Conservation (phyloP, 257 asterid species). For the Henckelia pumila region DNA sequence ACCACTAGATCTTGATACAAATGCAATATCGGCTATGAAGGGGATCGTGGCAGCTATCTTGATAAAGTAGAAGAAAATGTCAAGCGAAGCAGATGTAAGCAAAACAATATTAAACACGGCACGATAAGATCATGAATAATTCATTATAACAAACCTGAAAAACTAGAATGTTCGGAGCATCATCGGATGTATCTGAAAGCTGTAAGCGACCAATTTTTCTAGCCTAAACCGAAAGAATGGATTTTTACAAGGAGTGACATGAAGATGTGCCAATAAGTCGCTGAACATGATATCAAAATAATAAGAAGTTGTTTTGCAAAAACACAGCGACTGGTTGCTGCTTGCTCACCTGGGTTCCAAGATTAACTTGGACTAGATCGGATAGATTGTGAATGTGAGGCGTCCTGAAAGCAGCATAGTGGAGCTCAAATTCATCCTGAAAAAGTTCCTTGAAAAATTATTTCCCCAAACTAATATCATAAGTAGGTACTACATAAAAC, state of each 20-base stretch:
- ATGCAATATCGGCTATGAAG: constrained; percentile 70
- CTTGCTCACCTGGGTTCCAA: constrained; percentile 67
- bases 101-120: constrained; percentile 13
- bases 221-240: constrained; percentile 45
- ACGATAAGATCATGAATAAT: constrained; percentile 19
- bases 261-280: constrained; percentile 11
- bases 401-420: constrained; percentile 79
- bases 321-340: constrained; percentile 10
- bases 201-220: constrained; percentile 61
- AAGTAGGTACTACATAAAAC: constrained; percentile 5
- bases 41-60: constrained; percentile 87
- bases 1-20: constrained; percentile 57
- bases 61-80: constrained; percentile 26
- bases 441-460: constrained; percentile 27
- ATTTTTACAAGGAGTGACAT: constrained; percentile 11
- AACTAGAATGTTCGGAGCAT: constrained; percentile 75
- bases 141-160: constrained; percentile 67
- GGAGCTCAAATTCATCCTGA: constrained; percentile 82
- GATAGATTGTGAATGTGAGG: constrained; percentile 83
- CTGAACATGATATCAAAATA: constrained; percentile 20
- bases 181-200: constrained; percentile 83
- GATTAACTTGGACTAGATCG: constrained; percentile 82
- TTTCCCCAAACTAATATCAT: constrained; percentile 18
- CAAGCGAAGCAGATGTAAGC: constrained; percentile 24
- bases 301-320: constrained; percentile 8